Evolutionary conservation across 169 alveolate species (phyloP), one percentile per base, ranked within the genome.

Genomic region (Cryptosporidium sp.): DNA sequence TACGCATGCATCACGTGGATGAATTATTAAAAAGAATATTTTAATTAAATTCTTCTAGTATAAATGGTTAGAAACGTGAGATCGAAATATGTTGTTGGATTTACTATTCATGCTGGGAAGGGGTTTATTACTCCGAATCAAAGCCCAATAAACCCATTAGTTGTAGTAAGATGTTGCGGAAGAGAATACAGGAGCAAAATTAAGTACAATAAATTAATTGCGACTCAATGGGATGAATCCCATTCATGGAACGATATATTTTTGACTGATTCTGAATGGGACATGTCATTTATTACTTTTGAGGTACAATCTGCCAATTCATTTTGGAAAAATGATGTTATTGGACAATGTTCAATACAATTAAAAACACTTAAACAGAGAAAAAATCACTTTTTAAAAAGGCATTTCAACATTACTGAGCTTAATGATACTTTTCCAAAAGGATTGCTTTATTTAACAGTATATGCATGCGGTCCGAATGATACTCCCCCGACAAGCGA

Each of bases 241-340:
- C 92, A 91, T 87, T 86, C 95, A 52, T 96, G 98, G 98, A 92
- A 93, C 48, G 95, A 96, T 93, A 52, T 96, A 6, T 93, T 91
- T 52, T 91, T 95, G 29, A 91, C 97, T 42, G 93, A 85, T 89
- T 85, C 94, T 18, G 97, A 95, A 85, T 96, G 98, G 98, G 95
- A 92, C 29, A 91, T 94, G 65, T 95, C 97, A 68, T 95, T 94
- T 70, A 94, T 96, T 23, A 96, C 95, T 61, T 96, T 96, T 91
- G 98, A 96, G 85, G 93, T 96, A 35, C 98, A 95, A 80, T 87
- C 96, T 23, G 97, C 98, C 35, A 96, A 96, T 86, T 93, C 97
- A 65, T 95, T 95, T 68, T 96, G 98, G 98, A 85, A 97, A 61
- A 96, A 96, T 84, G 97, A 95, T 56, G 84, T 92, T 44, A 91